These are phyloP conservation scores for Circinella umbellata DNA, from an alignment of 371 early-diverging fungal species.

Conservation along the genomic window DNA sequence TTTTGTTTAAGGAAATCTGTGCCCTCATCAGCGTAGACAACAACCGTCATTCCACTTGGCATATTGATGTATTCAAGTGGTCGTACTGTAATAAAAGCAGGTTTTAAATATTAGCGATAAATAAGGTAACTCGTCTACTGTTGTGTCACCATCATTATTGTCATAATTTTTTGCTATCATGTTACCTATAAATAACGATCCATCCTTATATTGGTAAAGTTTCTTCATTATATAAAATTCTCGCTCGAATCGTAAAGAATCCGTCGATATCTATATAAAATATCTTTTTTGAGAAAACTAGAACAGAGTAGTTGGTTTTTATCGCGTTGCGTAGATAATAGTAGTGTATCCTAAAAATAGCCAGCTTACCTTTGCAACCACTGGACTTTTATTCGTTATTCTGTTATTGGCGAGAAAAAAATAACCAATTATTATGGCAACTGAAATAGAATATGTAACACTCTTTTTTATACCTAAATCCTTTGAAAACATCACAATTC, in stretches of 20 bases:
- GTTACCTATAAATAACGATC: slow-evolving; percentile 38
- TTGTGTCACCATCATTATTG: no score
- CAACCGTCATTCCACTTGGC: slow-evolving; percentile 42
- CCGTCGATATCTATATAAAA: slow-evolving; percentile 22
- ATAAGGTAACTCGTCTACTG: no score
- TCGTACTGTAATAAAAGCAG: slow-evolving; percentile 26
- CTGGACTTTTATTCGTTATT: slow-evolving; percentile 41
- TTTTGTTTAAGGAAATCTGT: slow-evolving; percentile 21
- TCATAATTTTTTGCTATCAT: neutral
- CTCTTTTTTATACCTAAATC: slow-evolving; percentile 32
- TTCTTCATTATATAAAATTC: slow-evolving; percentile 51
- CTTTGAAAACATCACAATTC: slow-evolving; percentile 42
- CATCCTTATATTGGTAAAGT: slow-evolving; percentile 41
- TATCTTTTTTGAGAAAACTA: neutral
- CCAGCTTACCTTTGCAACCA: slow-evolving; percentile 38
- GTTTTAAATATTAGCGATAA: neutral
- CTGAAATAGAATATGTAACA: no score
- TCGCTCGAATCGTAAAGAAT: slow-evolving; percentile 42
- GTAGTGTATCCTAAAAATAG: no score
- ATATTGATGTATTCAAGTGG: slow-evolving; percentile 44
- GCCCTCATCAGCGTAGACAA: slow-evolving; percentile 44
- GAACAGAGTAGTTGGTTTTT: no score
- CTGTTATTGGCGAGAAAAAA: slow-evolving; percentile 9
- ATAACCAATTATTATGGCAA: no score
- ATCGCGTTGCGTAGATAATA: no score